Evolutionary conservation across 768 basidiomycete genomes (phyloP).

Genomic region (Tephrocybe sp.): DNA sequence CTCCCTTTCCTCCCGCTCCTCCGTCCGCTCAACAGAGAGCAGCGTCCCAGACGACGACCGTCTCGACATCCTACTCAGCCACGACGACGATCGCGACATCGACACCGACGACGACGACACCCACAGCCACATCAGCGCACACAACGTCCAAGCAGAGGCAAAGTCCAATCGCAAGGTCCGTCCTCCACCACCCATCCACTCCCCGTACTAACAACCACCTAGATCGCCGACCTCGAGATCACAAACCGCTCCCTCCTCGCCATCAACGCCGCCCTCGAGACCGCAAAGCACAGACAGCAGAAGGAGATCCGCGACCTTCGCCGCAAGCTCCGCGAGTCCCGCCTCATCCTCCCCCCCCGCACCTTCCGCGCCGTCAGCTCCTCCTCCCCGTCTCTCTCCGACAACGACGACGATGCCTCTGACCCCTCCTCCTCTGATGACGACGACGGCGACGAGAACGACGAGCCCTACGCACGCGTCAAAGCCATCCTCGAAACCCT

Average conservation of each 20-base stretch:
- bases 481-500: slow-evolving; percentile 63
- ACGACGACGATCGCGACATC: slow-evolving; percentile 28
- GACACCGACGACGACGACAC: slow-evolving; percentile 34
- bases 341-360: slow-evolving; percentile 73
- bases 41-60: slow-evolving; percentile 13
- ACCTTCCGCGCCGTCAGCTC: slow-evolving; percentile 55
- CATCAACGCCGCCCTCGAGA: slow-evolving; percentile 83
- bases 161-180: slow-evolving; percentile 81
- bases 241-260: slow-evolving; percentile 83
- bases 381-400: slow-evolving; percentile 43
- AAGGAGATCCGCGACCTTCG: slow-evolving; percentile 85
- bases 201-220: background rate
- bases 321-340: slow-evolving; percentile 78
- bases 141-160: slow-evolving; percentile 66
- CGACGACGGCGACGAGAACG: slow-evolving; percentile 50
- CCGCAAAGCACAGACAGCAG: slow-evolving; percentile 75
- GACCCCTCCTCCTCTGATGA: slow-evolving; percentile 27
- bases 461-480: slow-evolving; percentile 63
- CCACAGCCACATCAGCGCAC: slow-evolving; percentile 35
- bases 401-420: slow-evolving; percentile 47
- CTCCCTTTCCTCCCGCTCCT: slow-evolving; percentile 80
- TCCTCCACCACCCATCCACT: background rate
- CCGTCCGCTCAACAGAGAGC: slow-evolving; percentile 25
- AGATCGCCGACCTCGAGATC: slow-evolving; percentile 94
- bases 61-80: slow-evolving; percentile 42